Percentiles rank a stretch among this genome's conserved stretches.
Evolutionary conservation across 192 early-diverging fungal genomes (phyloP).

Genomic region (Coemansia sp.): DNA sequence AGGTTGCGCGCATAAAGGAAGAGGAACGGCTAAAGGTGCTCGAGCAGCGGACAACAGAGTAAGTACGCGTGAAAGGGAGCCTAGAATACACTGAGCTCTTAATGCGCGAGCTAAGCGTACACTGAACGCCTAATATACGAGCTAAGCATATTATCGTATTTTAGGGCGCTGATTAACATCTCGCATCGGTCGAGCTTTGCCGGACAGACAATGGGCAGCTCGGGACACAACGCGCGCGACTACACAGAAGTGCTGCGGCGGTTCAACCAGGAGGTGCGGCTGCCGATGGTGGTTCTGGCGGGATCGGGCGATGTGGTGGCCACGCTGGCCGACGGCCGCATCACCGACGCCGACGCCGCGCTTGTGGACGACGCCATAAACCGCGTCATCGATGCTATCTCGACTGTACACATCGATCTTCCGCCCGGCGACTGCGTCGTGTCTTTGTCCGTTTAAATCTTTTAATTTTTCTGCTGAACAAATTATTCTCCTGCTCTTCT

Average conservation of each 20-base stretch:
- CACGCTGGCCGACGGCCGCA: constrained; percentile 19
- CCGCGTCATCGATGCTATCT: constrained; percentile 28
- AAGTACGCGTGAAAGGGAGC: constrained; percentile 3
- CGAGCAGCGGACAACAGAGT: constrained; percentile 42
- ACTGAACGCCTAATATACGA: too few relatives aligned
- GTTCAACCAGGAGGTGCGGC: constrained; percentile 45
- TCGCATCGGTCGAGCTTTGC: constrained; percentile 26
- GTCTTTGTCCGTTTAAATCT: constrained; percentile 18
- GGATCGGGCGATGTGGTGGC: constrained; percentile 13
- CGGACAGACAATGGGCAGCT: constrained; percentile 19
- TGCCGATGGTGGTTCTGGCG: constrained; percentile 32
- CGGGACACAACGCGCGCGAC: constrained; percentile 30
- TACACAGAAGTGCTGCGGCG: constrained; percentile 34
- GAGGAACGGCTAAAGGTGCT: constrained; percentile 41
- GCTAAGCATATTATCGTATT: neutral
- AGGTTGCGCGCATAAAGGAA: constrained; percentile 26
- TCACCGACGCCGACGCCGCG: constrained; percentile 9
- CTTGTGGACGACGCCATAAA: constrained; percentile 26
- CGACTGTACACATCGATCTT: constrained; percentile 17
- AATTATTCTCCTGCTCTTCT: neutral
- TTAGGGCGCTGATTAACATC: constrained; percentile 48
- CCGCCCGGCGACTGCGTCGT: constrained; percentile 39
- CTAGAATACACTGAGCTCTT: neutral
- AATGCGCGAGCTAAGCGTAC: too few relatives aligned
- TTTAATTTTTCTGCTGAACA: neutral